phyloP scores from a whole-genome alignment of 805 yeast genomes.

The Ogataea parapolymorpha region DNA sequence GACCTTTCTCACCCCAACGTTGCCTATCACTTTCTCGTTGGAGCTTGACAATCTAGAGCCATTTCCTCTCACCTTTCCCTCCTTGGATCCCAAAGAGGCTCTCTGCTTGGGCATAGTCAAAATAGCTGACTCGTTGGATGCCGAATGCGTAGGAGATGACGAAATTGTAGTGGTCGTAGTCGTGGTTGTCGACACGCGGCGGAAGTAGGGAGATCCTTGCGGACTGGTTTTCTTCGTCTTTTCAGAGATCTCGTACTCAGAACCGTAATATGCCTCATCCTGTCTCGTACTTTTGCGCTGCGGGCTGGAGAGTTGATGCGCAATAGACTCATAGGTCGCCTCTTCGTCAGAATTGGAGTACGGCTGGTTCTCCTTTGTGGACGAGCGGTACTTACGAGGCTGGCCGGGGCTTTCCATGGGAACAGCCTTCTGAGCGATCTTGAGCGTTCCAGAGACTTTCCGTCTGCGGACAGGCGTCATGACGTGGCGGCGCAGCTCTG shows the following conservation, averaged over 20 bases:
- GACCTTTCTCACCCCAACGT: slow-evolving; percentile 35
- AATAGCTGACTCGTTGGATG: slow-evolving; percentile 13
- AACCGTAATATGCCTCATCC: slow-evolving; percentile 32
- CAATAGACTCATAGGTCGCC: slow-evolving; percentile 24
- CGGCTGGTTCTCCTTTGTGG: slow-evolving; percentile 30
- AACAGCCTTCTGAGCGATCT: slow-evolving; percentile 67
- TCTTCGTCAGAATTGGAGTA: slow-evolving; percentile 37
- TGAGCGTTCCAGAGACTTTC: slow-evolving; percentile 64
- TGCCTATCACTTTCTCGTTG: slow-evolving; percentile 32
- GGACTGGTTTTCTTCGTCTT: slow-evolving; percentile 17
- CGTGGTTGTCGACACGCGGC: slow-evolving; percentile 48
- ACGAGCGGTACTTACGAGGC: slow-evolving; percentile 68
- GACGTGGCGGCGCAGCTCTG: slow-evolving; percentile 38
- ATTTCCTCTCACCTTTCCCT: slow-evolving; percentile 18
- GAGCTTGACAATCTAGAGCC: slow-evolving; percentile 25
- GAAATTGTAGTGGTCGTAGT: slow-evolving; percentile 43
- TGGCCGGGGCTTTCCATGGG: slow-evolving; percentile 96
- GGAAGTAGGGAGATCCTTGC: slow-evolving; percentile 37
- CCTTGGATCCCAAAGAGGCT: slow-evolving; percentile 20
- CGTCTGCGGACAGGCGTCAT: slow-evolving; percentile 74
- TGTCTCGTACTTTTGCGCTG: slow-evolving; percentile 18
- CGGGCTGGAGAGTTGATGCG: slow-evolving; percentile 25
- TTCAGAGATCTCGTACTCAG: slow-evolving; percentile 15
- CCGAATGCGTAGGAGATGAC: slow-evolving; percentile 28
- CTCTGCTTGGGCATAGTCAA: slow-evolving; percentile 31